Percentiles rank a stretch among this genome's conserved stretches.
phyloP scores from a whole-genome alignment of 1,284 basidiomycete genomes.

The Ustilago bromivora region DNA sequence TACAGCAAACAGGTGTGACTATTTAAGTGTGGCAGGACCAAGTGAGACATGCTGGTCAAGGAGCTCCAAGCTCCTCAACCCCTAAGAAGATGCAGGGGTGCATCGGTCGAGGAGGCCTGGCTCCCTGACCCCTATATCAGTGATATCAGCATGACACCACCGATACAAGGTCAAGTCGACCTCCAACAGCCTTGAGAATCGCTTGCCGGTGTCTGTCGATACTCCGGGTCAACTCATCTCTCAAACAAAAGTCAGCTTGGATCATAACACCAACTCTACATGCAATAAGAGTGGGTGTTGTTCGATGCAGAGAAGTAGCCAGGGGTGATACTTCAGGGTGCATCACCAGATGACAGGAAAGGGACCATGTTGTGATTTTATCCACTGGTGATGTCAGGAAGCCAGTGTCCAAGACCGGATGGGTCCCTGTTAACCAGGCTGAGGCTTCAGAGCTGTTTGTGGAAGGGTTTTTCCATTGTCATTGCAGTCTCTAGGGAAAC shows the following conservation, averaged over 20 bases:
- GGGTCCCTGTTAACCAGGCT: background rate
- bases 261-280: background rate
- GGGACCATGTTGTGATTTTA: slow-evolving; percentile 1
- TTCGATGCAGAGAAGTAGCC: background rate
- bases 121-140: too few species aligned
- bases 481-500: background rate
- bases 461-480: background rate
- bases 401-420: background rate
- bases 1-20: too few species aligned
- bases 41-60: too few species aligned
- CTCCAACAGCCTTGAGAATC: too few species aligned
- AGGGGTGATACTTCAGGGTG: background rate
- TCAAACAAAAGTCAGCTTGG: background rate
- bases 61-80: too few species aligned
- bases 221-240: too few species aligned
- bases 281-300: background rate
- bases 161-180: too few species aligned
- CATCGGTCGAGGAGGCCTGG: too few species aligned
- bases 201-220: too few species aligned
- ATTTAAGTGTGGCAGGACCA: too few species aligned
- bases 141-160: too few species aligned
- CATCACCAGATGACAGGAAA: background rate
- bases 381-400: background rate
- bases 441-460: background rate
- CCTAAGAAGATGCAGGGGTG: too few species aligned